phyloP scores from a whole-genome alignment of 208 protist species.

The Plasmodiophora brassicae region DNA sequence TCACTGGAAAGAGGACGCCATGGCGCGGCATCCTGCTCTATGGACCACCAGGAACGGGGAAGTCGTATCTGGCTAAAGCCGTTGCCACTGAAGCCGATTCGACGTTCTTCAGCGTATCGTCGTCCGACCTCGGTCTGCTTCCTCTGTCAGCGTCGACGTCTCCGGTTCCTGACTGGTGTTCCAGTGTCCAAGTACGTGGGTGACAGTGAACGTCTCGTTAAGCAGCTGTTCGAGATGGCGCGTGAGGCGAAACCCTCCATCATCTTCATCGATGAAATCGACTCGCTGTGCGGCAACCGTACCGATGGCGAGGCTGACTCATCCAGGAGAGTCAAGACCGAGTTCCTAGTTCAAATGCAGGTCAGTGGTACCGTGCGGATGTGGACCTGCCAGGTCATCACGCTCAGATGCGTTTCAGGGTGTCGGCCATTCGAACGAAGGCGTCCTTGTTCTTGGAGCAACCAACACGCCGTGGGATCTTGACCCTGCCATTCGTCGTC shows the following conservation, averaged over 20 bases:
- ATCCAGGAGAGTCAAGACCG: constrained; percentile 93
- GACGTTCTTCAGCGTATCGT: constrained; percentile 67
- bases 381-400: not conserved
- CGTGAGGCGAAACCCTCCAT: constrained; percentile 77
- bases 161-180: constrained; percentile 89
- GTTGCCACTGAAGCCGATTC: constrained; percentile 79
- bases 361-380: constrained; percentile 4
- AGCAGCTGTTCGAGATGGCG: constrained; percentile 33
- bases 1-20: constrained; percentile 60
- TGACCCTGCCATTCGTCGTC: constrained; percentile 70
- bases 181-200: constrained; percentile 82
- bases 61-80: constrained; percentile 73
- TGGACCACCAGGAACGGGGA: constrained; percentile 81
- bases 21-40: constrained; percentile 59
- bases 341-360: constrained; percentile 95
- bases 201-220: constrained; percentile 46
- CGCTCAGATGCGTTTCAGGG: not conserved
- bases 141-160: constrained; percentile 61
- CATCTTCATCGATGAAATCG: constrained; percentile 99
- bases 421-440: constrained; percentile 50
- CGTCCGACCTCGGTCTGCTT: constrained; percentile 55
- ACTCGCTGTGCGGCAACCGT: constrained; percentile 87
- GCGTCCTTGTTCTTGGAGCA: constrained; percentile 69
- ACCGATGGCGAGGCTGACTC: constrained; percentile 74
- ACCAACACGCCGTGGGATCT: constrained; percentile 79